Evolutionary conservation across 345 rosid species (phyloP), one percentile per base, ranked within the genome.

Genomic region (Lepidium africanum): DNA sequence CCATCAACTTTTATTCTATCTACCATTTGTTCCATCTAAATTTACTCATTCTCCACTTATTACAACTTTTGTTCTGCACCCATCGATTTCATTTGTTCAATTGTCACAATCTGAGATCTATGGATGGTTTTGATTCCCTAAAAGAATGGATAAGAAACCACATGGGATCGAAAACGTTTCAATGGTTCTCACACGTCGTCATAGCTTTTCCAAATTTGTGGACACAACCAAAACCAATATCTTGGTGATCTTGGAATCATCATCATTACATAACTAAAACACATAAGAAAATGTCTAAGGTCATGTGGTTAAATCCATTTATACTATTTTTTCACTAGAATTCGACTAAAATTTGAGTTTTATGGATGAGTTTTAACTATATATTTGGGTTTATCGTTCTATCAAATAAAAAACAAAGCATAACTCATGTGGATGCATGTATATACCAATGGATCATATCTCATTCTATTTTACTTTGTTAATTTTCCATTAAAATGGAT

Each of bases 141-240:
- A 14, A 66, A 65, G 60, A 57, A 15, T 12, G 62, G 77, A 74
- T 74, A 67, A 74, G 77, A 74, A 52, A 59, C 73, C 73, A 74
- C 73, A 67, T 74, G 73, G 63, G 1, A 30, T 30, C 33, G 1
- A 30, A 59, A 52, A 51, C 35, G 68, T 17, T 56, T 63, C 40
- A 74, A 74, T 50, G 54, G 56, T 36, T 30, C 15, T 59, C 73
- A 59, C 73, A 74, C 60, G 30, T 73, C 60, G 30, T 73, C 21
- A 39, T 47, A 41, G 58, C 46, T 57, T 55, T 64, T 17, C 64
- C 10, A 37, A 59, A 39, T 65, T 9, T 65, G 67, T 65, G 77
- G 77, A 74, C 73, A 74, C 43, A 66, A 74, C 68, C 23, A 43
- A 60, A 66, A 10, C 69, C 57, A 43, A 59, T 35, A 45, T 67